Evolutionary conservation across 2,329 filamentous ascomycete genomes (phyloP), one percentile per base, ranked within the genome.

Genomic region (Aspergillus luchuensis): DNA sequence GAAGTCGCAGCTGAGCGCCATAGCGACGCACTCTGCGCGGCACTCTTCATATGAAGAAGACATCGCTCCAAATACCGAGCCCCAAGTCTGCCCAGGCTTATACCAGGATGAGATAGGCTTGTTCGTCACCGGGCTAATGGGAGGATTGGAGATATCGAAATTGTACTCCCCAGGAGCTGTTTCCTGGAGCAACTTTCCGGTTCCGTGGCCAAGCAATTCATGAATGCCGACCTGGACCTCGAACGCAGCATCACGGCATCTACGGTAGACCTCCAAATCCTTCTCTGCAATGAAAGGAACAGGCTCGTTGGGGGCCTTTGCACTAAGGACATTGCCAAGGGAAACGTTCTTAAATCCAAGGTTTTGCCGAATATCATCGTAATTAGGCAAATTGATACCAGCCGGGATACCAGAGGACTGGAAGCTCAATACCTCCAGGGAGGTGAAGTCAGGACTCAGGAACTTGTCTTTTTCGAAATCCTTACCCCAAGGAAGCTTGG

Each of bases 401-500:
- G 84, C 85, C 19, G 85, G 86, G 50, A 88, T 86, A 60, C 85
- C 86, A 56, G 82, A 85, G 8, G 85, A 84, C 21, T 85, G 84
- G 68, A 97, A 97, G 0, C 90, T 92, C 62, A 97, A 78, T 2
- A 97, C 92, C 75, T 99, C 95, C 1, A 98, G 83, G 8, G 91
- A 95, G 0, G 95, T 98, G 73, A 99, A 99, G 75, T 99, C 95
- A 0, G 95, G 95, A 56, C 91, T 94, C 38, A 96, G 79, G 77
- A 99, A 99, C 71, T 90, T 92, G 80, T 97, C 93, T 78, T 98
- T 98, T 74, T 99, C 95, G 67, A 98, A 99, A 0, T 91, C 90
- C 50, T 86, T 85, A 38, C 83, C 81, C 95, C 95, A 99, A 0
- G 95, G 95, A 13, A 99, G 81, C 63, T 96, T 87, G 6, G 92